Base-by-base conservation (phyloP, 2,329 filamentous ascomycete genomes). In the Pyricularia pennisetigena region DNA sequence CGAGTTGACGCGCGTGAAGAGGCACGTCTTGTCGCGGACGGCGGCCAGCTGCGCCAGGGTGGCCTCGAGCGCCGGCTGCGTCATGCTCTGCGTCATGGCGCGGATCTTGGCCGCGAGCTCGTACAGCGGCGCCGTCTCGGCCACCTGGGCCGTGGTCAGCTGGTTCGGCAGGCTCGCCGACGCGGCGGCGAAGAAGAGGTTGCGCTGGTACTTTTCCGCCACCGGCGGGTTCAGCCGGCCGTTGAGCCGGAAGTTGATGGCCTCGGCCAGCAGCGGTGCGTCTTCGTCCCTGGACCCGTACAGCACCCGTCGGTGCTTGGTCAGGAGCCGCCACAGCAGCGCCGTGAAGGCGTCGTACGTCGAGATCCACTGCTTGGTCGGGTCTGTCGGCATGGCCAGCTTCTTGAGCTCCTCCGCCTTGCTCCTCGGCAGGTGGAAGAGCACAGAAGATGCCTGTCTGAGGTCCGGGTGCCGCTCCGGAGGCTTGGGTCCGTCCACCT, bases 291-390 rank as follows among this genome's bases (percentile, higher is more conserved):
- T 64, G 2, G 70, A 64, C 35, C 78, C 74, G 70, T 77, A 80
- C 0, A 79, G 29, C 0, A 73, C 73, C 0, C 75, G 75, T 10
- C 80, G 76, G 4, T 79, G 72, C 2, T 75, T 74, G 2, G 78
- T 75, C 0, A 81, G 68, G 3, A 72, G 72, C 1, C 80, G 78
- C 79, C 80, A 82, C 9, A 82, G 74, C 59, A 78, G 78, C 10
- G 80, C 80, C 1, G 75, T 74, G 68, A 79, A 76, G n/a, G 80
- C 79, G 66, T 82, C 81, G 69, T 82, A 82, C 2, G 79, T 82
- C 4, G 80, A 82, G 41, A 83, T 76, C 79, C 80, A 81, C 12
- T 73, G 26, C 28, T 49, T 29, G 20, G 23, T 72, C 7, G 75
- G 77, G 23, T 78, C 76, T 0, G 72, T 65, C 0, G 79, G 77